Evolutionary conservation across 2,329 filamentous ascomycete genomes (phyloP).

Genomic region (Epichloe brachyelytri): DNA sequence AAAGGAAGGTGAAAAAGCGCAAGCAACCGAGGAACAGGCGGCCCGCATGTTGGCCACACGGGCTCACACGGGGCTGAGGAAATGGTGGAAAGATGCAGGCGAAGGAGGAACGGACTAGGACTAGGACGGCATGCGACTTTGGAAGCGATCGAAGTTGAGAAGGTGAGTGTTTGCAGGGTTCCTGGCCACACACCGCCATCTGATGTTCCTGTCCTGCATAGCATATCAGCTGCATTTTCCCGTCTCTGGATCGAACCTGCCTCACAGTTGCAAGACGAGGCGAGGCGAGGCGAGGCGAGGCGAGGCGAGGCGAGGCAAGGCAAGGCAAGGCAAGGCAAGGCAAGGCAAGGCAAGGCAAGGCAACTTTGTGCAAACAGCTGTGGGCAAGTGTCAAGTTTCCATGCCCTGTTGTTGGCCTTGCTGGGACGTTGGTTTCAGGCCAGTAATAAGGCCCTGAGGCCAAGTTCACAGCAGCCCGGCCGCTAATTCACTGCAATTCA

Average conservation of each 20-base stretch:
- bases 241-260: background rate
- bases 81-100: background rate
- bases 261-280: background rate
- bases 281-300: no score
- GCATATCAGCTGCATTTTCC: background rate
- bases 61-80: background rate
- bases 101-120: no score
- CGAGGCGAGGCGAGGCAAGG: no score
- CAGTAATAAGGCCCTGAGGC: no score
- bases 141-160: no score
- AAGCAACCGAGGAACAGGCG: background rate
- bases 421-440: no score
- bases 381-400: no score
- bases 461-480: constrained; percentile 1
- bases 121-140: no score
- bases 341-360: no score
- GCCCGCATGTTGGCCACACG: background rate
- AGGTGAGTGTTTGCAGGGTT: no score
- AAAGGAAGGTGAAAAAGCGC: background rate
- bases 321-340: background rate
- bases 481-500: background rate
- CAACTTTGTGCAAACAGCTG: background rate
- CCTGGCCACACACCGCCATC: background rate
- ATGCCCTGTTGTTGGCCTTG: no score
- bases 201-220: background rate